Base-by-base conservation (phyloP, 306 rosid species). In the Dryas alaskensis region DNA sequence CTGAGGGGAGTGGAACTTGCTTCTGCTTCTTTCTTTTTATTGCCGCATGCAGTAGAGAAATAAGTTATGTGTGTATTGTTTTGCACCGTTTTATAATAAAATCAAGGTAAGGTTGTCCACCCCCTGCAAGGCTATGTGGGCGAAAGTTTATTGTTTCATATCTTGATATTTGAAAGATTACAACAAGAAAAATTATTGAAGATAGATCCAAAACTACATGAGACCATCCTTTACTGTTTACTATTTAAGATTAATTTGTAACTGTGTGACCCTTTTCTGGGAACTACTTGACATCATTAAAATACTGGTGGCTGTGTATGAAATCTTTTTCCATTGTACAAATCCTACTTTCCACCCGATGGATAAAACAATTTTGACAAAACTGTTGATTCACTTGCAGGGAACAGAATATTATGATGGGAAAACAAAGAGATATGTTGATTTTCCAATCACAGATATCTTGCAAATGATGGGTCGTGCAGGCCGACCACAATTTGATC, bases 381-480 rank as follows among this genome's bases (percentile, higher is more conserved):
- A 59, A 37, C 57, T 72, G 25, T 40, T 27, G 42, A 66, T 73
- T 70, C 60, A 65, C 70, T 76, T 81, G 75, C 90, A 93, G 97
- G 98, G 98, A 60, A 93, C 98, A 25, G 97, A 93, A 79, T 93
- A 70, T 78, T 93, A 82, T 73, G 96, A 91, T 80, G 98, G 97
- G 77, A 93, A 93, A 74, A 37, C 94, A 8, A 93, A 93, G 87
- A 86, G 98, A 76, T 93, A 93, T 65, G 94, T 93, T 72, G 96
- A 93, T 84, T 93, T 93, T 77, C 98, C 98, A 65, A 93, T 93
- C 85, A 93, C 97, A 58, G 98, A 93, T 88, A 93, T 91, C 80
- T 74, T 93, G 84, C 98, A 93, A 85, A 93, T 93, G 97, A 93
- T 93, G 98, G 98, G 98, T 73, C 96, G 98, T 75, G 98, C 98